Evolutionary conservation across 2,329 filamentous ascomycete genomes (phyloP).

Genomic region (Aspergillus fischeri): DNA sequence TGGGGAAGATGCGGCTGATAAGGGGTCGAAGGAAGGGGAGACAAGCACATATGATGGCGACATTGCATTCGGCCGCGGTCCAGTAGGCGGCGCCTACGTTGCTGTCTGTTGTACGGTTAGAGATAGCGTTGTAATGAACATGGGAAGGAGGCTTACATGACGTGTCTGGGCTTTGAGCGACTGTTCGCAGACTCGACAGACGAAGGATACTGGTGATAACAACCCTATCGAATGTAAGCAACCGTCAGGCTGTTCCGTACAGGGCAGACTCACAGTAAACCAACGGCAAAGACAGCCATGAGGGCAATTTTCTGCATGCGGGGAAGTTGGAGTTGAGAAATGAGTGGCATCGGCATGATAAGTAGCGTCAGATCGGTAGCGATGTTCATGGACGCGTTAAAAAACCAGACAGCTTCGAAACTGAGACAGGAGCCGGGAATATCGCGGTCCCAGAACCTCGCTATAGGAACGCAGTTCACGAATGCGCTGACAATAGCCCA

Average conservation of each 20-base stretch:
- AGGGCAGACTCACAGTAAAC: constrained; percentile 30
- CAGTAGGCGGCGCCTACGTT: constrained; percentile 41
- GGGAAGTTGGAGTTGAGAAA: constrained; percentile 39
- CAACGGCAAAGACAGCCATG: constrained; percentile 41
- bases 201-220: constrained; percentile 32
- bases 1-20: constrained; percentile 38
- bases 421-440: constrained; percentile 35
- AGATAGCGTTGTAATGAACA: background rate
- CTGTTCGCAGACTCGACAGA: constrained; percentile 22
- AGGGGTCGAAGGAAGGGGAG: constrained; percentile 39
- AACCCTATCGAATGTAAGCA: constrained; percentile 14
- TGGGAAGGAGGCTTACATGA: constrained; percentile 18
- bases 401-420: constrained; percentile 40
- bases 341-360: constrained; percentile 40
- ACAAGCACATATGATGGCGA: constrained; percentile 41
- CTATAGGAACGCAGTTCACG: constrained; percentile 40
- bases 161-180: constrained; percentile 24
- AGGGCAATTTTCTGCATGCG: constrained; percentile 39
- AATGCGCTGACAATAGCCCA: constrained; percentile 37
- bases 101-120: constrained; percentile 7
- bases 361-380: constrained; percentile 41
- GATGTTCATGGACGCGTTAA: constrained; percentile 42
- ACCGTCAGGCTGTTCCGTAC: background rate
- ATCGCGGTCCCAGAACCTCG: constrained; percentile 39
- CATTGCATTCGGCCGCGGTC: constrained; percentile 41